phyloP scores from a whole-genome alignment of 371 early-diverging fungal genomes.

The Zopfochytrium polystomum region DNA sequence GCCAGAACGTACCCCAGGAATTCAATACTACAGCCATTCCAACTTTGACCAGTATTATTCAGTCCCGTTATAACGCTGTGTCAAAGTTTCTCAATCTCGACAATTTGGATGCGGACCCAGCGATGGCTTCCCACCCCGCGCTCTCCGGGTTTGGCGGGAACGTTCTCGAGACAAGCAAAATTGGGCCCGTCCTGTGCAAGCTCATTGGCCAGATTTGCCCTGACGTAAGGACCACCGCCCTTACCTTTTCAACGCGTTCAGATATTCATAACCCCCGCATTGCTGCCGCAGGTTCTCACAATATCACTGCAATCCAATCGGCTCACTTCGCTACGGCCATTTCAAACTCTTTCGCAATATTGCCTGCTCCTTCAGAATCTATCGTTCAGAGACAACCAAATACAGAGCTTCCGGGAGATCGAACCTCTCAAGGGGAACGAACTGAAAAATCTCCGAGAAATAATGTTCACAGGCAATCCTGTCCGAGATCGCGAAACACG shows the following conservation, averaged over 20 bases:
- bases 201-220: constrained; percentile 59
- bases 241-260: not conserved
- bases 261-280: not conserved
- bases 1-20: constrained; percentile 5
- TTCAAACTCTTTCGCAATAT: constrained; percentile 52
- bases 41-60: constrained; percentile 30
- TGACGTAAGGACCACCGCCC: constrained; percentile 30
- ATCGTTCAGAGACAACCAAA: constrained; percentile 54
- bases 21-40: constrained; percentile 11
- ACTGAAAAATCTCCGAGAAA: constrained; percentile 48
- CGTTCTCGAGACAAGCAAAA: constrained; percentile 42
- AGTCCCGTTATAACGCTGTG: constrained; percentile 50
- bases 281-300: constrained; percentile 39
- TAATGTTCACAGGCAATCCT: constrained; percentile 56
- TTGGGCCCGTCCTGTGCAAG: constrained; percentile 65
- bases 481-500: constrained; percentile 47
- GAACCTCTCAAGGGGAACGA: constrained; percentile 55
- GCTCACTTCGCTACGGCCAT: constrained; percentile 48
- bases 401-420: constrained; percentile 48
- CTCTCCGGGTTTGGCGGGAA: constrained; percentile 50
- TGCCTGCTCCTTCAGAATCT: constrained; percentile 56
- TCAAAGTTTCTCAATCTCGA: constrained; percentile 50
- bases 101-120: constrained; percentile 52
- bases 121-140: constrained; percentile 40
- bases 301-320: constrained; percentile 54